Base-by-base conservation (phyloP, 257 asterid species). In the Anisodus tanguticus region DNA sequence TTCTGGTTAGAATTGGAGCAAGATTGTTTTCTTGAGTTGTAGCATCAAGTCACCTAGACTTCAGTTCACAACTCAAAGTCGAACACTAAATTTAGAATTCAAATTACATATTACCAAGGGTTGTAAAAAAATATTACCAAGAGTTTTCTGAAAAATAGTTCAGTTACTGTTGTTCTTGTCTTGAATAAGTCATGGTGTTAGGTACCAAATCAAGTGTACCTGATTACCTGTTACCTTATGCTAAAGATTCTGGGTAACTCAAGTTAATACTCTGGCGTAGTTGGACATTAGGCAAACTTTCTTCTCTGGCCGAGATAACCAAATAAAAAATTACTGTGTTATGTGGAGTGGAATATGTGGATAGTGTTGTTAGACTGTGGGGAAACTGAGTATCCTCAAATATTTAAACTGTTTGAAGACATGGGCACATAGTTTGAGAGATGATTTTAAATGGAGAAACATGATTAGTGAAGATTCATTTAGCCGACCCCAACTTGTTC, bases 401-500 rank as follows among this genome's bases (percentile, higher is more conserved):
- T 11, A 66, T 66, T 66, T 66, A 15, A 39, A 69, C 31, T 69
- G 31, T 15, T 68, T 13, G 77, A 66, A 12, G n/a, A 66, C n/a
- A 31, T 12, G 45, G 72, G 5, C 10, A 66, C 15, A 31, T 45
- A 66, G 39, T 72, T 35, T 11, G 60, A 19, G n/a, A 22, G n/a
- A 66, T 66, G 47, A 66, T 12, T 66, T 66, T 35, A 64, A 66
- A 66, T 66, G 47, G 47, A 66, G 74, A 66, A 66, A 35, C 74
- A 31, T 66, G 74, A 66, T 66, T 10, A 66, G 47, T 66, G 17
- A 66, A 66, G 74, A 35, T 66, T 66, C 74, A 66, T 66, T 66
- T 66, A 66, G 74, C n/a, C 2, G 47, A 35, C 19, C 19, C n/a
- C 47, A 66, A 66, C 47, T 66, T 66, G 74, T 66, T 66, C 47